Conservation (phyloP, 768 basidiomycete genomes). For the Tricholoma terreum region DNA sequence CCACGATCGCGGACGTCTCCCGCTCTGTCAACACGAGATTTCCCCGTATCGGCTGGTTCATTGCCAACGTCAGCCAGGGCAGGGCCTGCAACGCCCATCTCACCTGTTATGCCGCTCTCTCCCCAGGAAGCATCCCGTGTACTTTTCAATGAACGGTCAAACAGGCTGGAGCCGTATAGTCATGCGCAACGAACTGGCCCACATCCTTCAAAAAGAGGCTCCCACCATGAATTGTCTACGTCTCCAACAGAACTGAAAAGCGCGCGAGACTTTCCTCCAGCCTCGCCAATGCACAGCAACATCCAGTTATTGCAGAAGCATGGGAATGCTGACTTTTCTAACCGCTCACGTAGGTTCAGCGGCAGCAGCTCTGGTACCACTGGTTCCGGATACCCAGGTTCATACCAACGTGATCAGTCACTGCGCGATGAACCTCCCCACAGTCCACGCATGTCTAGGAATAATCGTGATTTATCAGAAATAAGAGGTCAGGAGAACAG, state of each 20-base stretch:
- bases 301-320: slow-evolving; percentile 65
- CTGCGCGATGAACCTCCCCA: slow-evolving; percentile 36
- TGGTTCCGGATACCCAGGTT: slow-evolving; percentile 18
- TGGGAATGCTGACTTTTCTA: slow-evolving; percentile 24
- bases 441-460: slow-evolving; percentile 34
- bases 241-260: slow-evolving; percentile 40
- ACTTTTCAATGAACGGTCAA: slow-evolving; percentile 95
- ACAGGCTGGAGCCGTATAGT: slow-evolving; percentile 81
- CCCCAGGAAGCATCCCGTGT: slow-evolving; percentile 63
- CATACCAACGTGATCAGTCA: slow-evolving; percentile 23
- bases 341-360: slow-evolving; percentile 33
- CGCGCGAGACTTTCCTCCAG: slow-evolving; percentile 43
- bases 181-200: slow-evolving; percentile 45
- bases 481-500: slow-evolving; percentile 20
- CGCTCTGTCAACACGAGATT: slow-evolving; percentile 40
- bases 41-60: slow-evolving; percentile 24
- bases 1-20: slow-evolving; percentile 66
- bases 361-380: slow-evolving; percentile 24
- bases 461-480: slow-evolving; percentile 20
- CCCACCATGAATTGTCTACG: slow-evolving; percentile 39
- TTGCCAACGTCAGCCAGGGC: slow-evolving; percentile 18
- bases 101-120: slow-evolving; percentile 39
- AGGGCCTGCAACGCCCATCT: slow-evolving; percentile 31
- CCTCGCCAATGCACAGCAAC: slow-evolving; percentile 24
- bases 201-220: slow-evolving; percentile 41